Evolutionary conservation across 495 filamentous ascomycete species (phyloP).

Genomic region (Neurospora cerealis): DNA sequence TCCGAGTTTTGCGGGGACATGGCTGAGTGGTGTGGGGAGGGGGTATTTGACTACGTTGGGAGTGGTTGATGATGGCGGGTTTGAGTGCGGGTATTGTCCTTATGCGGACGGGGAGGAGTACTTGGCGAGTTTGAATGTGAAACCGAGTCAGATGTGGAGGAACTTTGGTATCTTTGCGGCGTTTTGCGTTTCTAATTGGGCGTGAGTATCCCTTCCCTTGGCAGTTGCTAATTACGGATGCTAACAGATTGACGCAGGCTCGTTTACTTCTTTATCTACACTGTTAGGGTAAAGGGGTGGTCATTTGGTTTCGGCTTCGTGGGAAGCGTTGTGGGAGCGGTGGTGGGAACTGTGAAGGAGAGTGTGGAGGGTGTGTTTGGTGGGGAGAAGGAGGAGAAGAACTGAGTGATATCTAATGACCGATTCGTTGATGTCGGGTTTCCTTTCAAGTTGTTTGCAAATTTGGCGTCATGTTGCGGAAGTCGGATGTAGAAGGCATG

Average conservation of each 20-base stretch:
- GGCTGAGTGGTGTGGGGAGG: constrained; percentile 31
- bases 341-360: not conserved
- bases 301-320: constrained; percentile 52
- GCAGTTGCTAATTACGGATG: not conserved
- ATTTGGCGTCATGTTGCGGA: not conserved
- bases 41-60: constrained; percentile 44
- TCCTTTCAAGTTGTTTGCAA: not conserved
- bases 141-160: constrained; percentile 51
- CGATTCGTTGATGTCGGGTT: not conserved
- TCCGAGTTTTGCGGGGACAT: constrained; percentile 46
- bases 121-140: constrained; percentile 55
- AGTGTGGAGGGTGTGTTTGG: not conserved
- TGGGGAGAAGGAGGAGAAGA: not conserved
- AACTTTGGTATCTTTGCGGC: constrained; percentile 72
- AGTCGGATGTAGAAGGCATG: not conserved
- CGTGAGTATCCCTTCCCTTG: constrained; percentile 13
- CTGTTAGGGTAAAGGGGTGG: constrained; percentile 62
- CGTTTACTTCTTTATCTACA: constrained; percentile 82
- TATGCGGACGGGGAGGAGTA: constrained; percentile 59
- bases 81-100: constrained; percentile 66
- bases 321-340: not conserved
- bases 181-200: constrained; percentile 70
- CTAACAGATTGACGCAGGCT: constrained; percentile 23
- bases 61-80: constrained; percentile 10
- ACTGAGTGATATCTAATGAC: not conserved